phyloP scores from a whole-genome alignment of 2,329 filamentous ascomycete genomes.

The Aspergillus hortae region DNA sequence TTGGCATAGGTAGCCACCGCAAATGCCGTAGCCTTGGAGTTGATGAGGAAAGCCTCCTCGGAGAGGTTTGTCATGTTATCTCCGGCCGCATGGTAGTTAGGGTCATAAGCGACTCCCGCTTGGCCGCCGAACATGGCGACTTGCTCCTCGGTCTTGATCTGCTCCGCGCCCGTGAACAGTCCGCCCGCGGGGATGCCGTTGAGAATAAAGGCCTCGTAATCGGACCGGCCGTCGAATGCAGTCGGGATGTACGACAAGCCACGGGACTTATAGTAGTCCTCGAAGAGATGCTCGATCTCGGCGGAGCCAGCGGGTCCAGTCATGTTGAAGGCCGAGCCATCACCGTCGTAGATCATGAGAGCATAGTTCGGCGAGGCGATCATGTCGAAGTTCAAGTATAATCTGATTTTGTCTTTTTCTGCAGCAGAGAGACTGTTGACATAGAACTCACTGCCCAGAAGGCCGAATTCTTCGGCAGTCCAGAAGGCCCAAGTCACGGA shows the following conservation, averaged over 20 bases:
- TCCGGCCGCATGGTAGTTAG: constrained; percentile 54
- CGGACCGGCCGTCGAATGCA: constrained; percentile 73
- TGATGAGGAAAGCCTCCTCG: constrained; percentile 25
- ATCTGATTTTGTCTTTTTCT: constrained; percentile 58
- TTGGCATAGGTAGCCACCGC: constrained; percentile 27
- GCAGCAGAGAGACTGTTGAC: constrained; percentile 46
- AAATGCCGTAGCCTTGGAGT: constrained; percentile 23
- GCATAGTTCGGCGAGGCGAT: constrained; percentile 62
- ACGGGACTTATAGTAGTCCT: constrained; percentile 61
- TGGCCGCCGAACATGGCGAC: constrained; percentile 66
- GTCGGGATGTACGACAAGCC: constrained; percentile 67
- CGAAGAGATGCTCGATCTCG: constrained; percentile 65
- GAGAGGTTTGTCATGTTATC: constrained; percentile 55
- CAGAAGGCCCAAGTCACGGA: constrained; percentile 65
- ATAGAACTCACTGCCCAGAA: constrained; percentile 59
- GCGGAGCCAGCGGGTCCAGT: constrained; percentile 62
- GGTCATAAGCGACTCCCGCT: constrained; percentile 56
- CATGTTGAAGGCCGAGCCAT: constrained; percentile 46
- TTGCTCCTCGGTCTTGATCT: constrained; percentile 67
- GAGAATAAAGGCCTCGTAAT: constrained; percentile 74
- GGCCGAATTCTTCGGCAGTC: constrained; percentile 61
- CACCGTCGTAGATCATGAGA: constrained; percentile 51
- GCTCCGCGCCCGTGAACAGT: constrained; percentile 74
- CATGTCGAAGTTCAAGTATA: constrained; percentile 72
- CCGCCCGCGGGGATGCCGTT: constrained; percentile 71